Conservation (phyloP, 73 alveolate genomes). For the Urostyla sp. region DNA sequence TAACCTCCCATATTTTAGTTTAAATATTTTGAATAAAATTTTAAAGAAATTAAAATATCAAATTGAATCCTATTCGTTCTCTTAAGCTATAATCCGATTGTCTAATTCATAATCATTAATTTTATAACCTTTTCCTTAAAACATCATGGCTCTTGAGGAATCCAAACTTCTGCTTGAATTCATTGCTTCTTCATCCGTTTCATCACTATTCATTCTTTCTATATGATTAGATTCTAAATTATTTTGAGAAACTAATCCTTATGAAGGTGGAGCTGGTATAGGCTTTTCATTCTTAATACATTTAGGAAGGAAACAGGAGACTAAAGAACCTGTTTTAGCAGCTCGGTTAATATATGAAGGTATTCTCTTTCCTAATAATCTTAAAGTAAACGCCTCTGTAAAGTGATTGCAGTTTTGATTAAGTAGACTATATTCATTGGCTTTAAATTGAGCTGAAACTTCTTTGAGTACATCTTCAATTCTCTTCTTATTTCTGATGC, state of each 20-base stretch:
- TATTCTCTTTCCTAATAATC: slow-evolving; percentile 31
- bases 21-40: too few species aligned
- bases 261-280: slow-evolving; percentile 3
- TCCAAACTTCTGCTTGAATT: neutral
- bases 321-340: slow-evolving; percentile 19
- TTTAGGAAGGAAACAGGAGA: slow-evolving; percentile 37
- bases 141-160: neutral
- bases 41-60: too few species aligned
- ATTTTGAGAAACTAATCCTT: neutral
- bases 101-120: slow-evolving; percentile 31
- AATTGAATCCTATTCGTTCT: too few species aligned
- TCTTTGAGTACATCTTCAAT: neutral
- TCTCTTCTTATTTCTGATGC: slow-evolving; percentile 19
- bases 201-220: neutral
- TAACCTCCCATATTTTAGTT: too few species aligned
- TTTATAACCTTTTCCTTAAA: slow-evolving; percentile 49
- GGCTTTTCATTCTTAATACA: slow-evolving; percentile 33
- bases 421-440: slow-evolving; percentile 41
- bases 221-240: neutral
- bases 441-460: slow-evolving; percentile 36
- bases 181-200: neutral
- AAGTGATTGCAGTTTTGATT: slow-evolving; percentile 59
- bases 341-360: slow-evolving; percentile 58
- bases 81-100: too few species aligned
- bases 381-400: slow-evolving; percentile 45